These are phyloP conservation scores for Penicillium sp. DNA, from an alignment of 2,329 filamentous ascomycete genomes.

Conservation along the genomic window DNA sequence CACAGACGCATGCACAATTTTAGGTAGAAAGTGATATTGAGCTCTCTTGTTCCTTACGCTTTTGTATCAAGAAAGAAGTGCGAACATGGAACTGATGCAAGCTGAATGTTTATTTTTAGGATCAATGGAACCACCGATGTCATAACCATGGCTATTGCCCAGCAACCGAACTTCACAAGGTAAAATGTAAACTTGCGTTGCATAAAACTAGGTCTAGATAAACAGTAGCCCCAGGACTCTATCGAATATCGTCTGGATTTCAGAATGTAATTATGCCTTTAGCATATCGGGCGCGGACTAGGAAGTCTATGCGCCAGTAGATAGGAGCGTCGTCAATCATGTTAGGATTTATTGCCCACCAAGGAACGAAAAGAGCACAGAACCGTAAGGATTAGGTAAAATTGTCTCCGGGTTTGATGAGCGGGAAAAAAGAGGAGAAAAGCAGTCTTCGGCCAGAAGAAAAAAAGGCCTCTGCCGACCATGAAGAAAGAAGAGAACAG, in stretches of 20 bases:
- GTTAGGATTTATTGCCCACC: not conserved
- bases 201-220: not conserved
- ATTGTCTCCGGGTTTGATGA: not conserved
- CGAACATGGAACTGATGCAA: not conserved
- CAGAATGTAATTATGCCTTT: not conserved
- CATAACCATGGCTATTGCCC: constrained; percentile 12
- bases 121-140: constrained; percentile 12
- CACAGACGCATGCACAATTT: not conserved
- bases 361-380: not conserved
- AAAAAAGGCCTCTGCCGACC: not conserved
- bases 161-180: not conserved
- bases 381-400: not conserved
- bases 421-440: not conserved
- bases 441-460: not conserved
- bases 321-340: not conserved
- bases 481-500: not conserved
- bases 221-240: not conserved
- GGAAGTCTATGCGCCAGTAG: not conserved
- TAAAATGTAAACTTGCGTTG: not conserved
- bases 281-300: not conserved
- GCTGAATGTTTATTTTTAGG: constrained; percentile 1
- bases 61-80: not conserved
- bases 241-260: not conserved
- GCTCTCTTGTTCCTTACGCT: not conserved
- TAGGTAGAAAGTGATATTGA: not conserved